phyloP scores from a whole-genome alignment of 805 yeast species.

The Metschnikowia noctiluminum region DNA sequence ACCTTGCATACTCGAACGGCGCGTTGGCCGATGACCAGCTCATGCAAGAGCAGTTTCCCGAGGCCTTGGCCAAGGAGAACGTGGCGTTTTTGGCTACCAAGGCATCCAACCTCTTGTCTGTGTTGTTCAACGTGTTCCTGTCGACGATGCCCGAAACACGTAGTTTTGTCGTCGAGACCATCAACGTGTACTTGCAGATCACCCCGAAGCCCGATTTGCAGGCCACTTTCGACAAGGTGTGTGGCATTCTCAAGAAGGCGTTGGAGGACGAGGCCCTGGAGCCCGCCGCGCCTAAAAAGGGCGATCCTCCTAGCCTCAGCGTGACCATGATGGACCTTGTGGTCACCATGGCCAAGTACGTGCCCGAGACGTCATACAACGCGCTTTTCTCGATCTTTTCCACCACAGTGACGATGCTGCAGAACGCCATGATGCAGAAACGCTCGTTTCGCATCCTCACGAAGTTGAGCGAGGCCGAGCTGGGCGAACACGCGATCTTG shows the following conservation, averaged over 20 bases:
- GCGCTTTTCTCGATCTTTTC: conserved; percentile 79
- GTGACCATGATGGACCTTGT: conserved; percentile 89
- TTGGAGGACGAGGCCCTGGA: conserved; percentile 44
- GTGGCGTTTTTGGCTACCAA: conserved; percentile 60
- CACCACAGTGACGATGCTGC: conserved; percentile 50
- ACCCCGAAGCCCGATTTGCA: conserved; percentile 64
- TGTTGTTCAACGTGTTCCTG: conserved; percentile 87
- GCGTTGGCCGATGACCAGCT: conserved; percentile 54
- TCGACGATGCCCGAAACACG: conserved; percentile 83
- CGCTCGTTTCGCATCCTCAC: conserved; percentile 80
- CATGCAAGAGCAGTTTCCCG: conserved; percentile 59
- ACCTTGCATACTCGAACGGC: conserved; percentile 58
- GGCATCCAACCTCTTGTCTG: conserved; percentile 77
- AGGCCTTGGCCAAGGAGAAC: conserved; percentile 51
- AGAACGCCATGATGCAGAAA: conserved; percentile 75
- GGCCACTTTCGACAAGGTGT: conserved; percentile 80
- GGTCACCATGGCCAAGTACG: conserved; percentile 81
- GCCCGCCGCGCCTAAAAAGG: conserved; percentile 31
- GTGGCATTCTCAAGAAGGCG: conserved; percentile 70
- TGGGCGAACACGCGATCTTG: conserved; percentile 54
- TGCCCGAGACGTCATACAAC: conserved; percentile 66
- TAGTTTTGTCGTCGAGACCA: conserved; percentile 80
- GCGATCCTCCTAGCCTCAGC: conserved; percentile 48
- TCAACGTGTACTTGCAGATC: conserved; percentile 74
- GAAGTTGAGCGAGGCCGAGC: conserved; percentile 64